These are phyloP conservation scores for Phanerochaete sordida DNA, from an alignment of 768 basidiomycete species.

Conservation along the genomic window DNA sequence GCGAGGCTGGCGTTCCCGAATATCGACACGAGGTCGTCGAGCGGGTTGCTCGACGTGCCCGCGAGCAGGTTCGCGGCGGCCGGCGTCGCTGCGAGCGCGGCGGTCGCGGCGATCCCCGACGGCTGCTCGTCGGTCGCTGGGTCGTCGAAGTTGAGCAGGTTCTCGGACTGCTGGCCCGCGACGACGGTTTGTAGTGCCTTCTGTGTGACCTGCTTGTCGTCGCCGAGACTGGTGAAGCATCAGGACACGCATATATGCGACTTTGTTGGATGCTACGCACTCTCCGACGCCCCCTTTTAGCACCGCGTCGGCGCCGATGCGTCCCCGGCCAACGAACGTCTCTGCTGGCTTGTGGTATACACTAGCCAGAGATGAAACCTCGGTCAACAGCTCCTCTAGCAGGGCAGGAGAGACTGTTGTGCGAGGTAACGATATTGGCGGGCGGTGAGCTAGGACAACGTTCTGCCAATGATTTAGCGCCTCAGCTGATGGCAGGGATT, in stretches of 20 bases:
- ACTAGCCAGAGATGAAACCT: slow-evolving; percentile 86
- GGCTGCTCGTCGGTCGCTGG: slow-evolving; percentile 57
- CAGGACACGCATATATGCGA: slow-evolving; percentile 2
- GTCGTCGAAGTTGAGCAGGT: slow-evolving; percentile 92
- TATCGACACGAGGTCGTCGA: slow-evolving; percentile 92
- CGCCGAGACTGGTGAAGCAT: slow-evolving; percentile 39
- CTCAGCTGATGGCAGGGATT: background rate
- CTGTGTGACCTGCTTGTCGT: slow-evolving; percentile 70
- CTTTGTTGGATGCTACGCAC: slow-evolving; percentile 33
- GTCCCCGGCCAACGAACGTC: slow-evolving; percentile 91
- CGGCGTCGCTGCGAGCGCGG: slow-evolving; percentile 66
- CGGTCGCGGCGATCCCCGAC: slow-evolving; percentile 75
- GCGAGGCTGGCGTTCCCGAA: slow-evolving; percentile 57
- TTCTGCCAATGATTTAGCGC: slow-evolving; percentile 35
- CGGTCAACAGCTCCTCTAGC: slow-evolving; percentile 87
- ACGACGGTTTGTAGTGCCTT: slow-evolving; percentile 91
- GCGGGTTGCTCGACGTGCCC: slow-evolving; percentile 81
- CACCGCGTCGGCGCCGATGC: slow-evolving; percentile 80
- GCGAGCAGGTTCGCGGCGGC: slow-evolving; percentile 72
- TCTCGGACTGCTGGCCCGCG: slow-evolving; percentile 90
- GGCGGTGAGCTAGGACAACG: slow-evolving; percentile 88
- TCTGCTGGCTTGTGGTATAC: slow-evolving; percentile 97
- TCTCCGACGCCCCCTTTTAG: slow-evolving; percentile 59
- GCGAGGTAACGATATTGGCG: slow-evolving; percentile 89
- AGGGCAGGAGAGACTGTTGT: slow-evolving; percentile 86